phyloP scores from a whole-genome alignment of 305 asterid species.

The Solanum aculeatissimum region DNA sequence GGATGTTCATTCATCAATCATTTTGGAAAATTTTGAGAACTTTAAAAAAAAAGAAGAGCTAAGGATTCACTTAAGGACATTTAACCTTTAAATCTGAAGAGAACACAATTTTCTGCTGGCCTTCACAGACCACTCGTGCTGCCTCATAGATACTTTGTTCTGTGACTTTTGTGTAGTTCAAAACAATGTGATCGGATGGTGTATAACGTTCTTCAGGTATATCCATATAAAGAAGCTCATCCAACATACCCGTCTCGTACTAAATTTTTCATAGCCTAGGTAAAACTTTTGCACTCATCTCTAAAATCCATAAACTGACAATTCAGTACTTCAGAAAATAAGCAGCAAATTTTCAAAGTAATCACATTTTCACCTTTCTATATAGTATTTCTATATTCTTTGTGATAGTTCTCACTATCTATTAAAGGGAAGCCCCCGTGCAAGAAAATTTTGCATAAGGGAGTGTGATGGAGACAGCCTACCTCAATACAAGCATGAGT shows the following conservation, averaged over 20 bases:
- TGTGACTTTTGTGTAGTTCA: slow-evolving; percentile 32
- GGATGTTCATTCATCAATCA: not conserved
- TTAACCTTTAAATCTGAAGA: slow-evolving; percentile 39
- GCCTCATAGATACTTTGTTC: slow-evolving; percentile 38
- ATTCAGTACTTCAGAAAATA: not conserved
- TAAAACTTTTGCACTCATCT: slow-evolving; percentile 32
- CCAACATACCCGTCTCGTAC: slow-evolving; percentile 29
- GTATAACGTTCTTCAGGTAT: slow-evolving; percentile 29
- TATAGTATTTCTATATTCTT: not conserved
- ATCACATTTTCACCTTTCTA: not conserved
- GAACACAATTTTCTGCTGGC: slow-evolving; percentile 39
- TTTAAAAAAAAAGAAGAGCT: too few relatives aligned
- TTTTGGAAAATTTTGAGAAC: too few relatives aligned
- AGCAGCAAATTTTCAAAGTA: not conserved
- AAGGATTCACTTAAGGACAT: not conserved
- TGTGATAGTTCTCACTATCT: not conserved
- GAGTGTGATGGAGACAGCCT: not conserved
- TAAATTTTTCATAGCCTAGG: slow-evolving; percentile 37
- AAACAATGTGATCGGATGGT: slow-evolving; percentile 27
- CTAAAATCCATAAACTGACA: slow-evolving; percentile 4
- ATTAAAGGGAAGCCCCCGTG: not conserved
- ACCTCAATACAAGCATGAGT: not conserved
- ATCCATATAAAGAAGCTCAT: slow-evolving; percentile 25
- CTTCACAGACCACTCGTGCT: slow-evolving; percentile 36
- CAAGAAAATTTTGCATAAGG: not conserved